Conservation (phyloP, 148 eudicot species). For the Rhododendron henanense region DNA sequence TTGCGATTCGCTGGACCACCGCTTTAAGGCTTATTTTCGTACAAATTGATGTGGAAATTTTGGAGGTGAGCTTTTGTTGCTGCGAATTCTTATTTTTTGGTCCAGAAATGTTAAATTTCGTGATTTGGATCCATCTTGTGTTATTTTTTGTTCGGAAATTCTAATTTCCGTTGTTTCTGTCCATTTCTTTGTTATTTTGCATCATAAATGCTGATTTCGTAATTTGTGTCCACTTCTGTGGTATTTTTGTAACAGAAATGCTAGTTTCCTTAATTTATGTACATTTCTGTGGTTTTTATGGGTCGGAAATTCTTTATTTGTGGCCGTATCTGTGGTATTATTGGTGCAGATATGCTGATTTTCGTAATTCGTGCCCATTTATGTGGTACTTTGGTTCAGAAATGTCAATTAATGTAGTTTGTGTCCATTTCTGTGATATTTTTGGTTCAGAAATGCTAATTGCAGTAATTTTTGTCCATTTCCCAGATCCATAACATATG, state of each 20-base stretch:
- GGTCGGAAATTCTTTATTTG: too few species aligned
- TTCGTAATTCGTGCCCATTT: too few species aligned
- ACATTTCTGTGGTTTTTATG: background rate
- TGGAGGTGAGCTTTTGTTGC: background rate
- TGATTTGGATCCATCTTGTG: background rate
- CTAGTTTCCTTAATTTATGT: background rate
- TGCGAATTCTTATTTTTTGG: background rate
- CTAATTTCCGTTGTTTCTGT: background rate
- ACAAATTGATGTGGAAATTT: background rate
- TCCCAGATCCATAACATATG: background rate
- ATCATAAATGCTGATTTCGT: background rate
- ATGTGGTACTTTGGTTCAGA: too few species aligned
- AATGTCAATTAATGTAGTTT: too few species aligned
- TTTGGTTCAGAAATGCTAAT: background rate
- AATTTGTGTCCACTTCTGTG: background rate
- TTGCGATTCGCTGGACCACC: background rate
- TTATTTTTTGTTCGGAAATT: background rate
- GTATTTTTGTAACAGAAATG: background rate
- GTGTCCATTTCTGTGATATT: background rate
- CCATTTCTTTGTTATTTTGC: background rate
- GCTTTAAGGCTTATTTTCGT: background rate
- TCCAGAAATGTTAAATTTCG: background rate
- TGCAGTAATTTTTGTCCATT: background rate
- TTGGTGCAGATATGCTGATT: too few species aligned
- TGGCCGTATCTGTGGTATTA: background rate